Evolutionary conservation across 176 grass and related monocot species (phyloP), one percentile per base, ranked within the genome.

Genomic region (Alloteropsis semialata): DNA sequence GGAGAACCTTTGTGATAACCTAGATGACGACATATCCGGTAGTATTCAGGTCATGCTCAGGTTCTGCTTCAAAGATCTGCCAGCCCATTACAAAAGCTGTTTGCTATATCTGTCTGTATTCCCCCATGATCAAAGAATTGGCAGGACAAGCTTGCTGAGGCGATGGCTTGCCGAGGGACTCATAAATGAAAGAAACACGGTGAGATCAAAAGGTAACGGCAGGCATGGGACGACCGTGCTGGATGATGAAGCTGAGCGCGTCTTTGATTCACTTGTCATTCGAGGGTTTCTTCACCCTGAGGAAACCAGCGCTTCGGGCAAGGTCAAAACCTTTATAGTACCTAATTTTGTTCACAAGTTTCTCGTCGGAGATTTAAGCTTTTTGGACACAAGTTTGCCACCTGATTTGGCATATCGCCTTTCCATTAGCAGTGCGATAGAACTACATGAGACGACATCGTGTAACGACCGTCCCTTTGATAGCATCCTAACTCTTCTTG

Each of bases 101-200:
- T 83, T 75, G 59, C 1, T 66, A 42, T 63, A 88, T 49, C 80
- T 83, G 1, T 14, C 34, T 51, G 50, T 54, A 8, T 73, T 49
- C 22, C 85, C 85, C 5, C 6, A 45, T 30, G 11, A 46, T 14
- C 3, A 10, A 0, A 21, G 8, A 0, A 83, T 83, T 28, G 77
- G 46, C 21, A 34, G 8, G 8, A 50, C 71, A 42, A 69, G 42
- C 51, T 76, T 87, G 29, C 4, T 44, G 0, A 66, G 69, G 32
- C 46, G 73, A 43, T 85, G 74, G 81, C 6, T 73, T 9, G n/a
- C 51, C 3, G 81, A 83, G 19, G 81, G 51, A 13, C 1, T 81
- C 3, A 25, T 81, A 21, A 5, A 2, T 0, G 3, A 0, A 5
- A 4, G 14, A 9, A 4, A 0, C 0, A 5, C 8, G 0, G 16